These are phyloP conservation scores for Colletotrichum liriopes DNA, from an alignment of 2,329 filamentous ascomycete genomes.

Conservation along the genomic window DNA sequence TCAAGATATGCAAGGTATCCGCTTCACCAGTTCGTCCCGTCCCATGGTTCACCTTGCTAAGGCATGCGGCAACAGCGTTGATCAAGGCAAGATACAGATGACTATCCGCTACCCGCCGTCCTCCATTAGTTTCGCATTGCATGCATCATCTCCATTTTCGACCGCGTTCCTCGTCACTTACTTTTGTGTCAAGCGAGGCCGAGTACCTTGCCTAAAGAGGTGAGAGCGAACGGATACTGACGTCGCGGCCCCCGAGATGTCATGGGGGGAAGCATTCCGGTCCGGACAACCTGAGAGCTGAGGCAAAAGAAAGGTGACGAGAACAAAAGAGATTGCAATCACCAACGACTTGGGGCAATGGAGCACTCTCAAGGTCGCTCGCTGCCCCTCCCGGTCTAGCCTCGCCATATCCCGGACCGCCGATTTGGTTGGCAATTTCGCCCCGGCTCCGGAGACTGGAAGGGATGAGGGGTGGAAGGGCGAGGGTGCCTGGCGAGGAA, in stretches of 20 bases:
- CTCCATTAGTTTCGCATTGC: not conserved
- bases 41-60: slow-evolving; percentile 13
- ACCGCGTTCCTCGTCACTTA: not conserved
- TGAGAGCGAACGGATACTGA: slow-evolving; percentile 1
- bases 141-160: slow-evolving; percentile 21
- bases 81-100: slow-evolving; percentile 7
- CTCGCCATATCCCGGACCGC: slow-evolving; percentile 33
- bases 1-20: slow-evolving; percentile 11
- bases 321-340: slow-evolving; percentile 33
- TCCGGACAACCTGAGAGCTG: slow-evolving; percentile 2
- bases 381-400: slow-evolving; percentile 28
- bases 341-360: slow-evolving; percentile 17
- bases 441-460: slow-evolving; percentile 15
- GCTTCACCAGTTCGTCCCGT: slow-evolving; percentile 24
- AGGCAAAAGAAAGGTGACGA: slow-evolving; percentile 26
- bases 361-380: slow-evolving; percentile 6
- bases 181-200: slow-evolving; percentile 11
- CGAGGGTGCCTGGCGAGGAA: slow-evolving; percentile 2
- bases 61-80: slow-evolving; percentile 2
- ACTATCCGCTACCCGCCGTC: not conserved
- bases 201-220: slow-evolving; percentile 6
- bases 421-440: slow-evolving; percentile 35
- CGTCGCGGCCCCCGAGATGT: slow-evolving; percentile 8
- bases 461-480: not conserved
- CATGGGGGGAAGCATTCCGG: not conserved